Conservation (phyloP, 140 eudicot genomes). For the Senecio squalidus region DNA sequence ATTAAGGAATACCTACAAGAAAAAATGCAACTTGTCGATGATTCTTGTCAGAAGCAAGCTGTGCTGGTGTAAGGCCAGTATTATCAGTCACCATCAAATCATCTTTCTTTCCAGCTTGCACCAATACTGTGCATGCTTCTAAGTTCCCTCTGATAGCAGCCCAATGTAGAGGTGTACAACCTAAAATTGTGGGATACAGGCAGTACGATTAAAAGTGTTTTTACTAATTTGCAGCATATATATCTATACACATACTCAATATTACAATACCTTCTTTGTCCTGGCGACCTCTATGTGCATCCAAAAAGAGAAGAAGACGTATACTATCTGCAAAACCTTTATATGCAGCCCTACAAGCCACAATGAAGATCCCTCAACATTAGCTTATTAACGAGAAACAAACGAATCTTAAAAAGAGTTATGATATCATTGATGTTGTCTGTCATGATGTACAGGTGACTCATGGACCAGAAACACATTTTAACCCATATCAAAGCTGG, state of each 20-base stretch:
- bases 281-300: constrained; percentile 88
- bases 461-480: constrained; percentile 2
- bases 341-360: constrained; percentile 89
- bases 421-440: neutral
- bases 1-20: constrained; percentile 81
- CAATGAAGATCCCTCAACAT: constrained; percentile 9
- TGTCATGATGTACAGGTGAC: constrained; percentile 8
- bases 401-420: too few species aligned
- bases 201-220: too few species aligned
- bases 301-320: constrained; percentile 90
- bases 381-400: neutral
- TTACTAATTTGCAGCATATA: neutral
- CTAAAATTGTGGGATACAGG: constrained; percentile 38
- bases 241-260: constrained; percentile 1
- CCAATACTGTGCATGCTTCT: constrained; percentile 99
- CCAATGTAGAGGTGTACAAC: constrained; percentile 99
- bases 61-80: constrained; percentile 97
- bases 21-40: constrained; percentile 99
- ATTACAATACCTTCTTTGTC: constrained; percentile 78
- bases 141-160: constrained; percentile 94
- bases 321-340: constrained; percentile 99
- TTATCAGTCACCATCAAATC: constrained; percentile 83
- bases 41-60: constrained; percentile 95
- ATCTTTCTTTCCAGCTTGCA: constrained; percentile 96
- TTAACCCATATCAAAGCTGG: neutral